A percentile compares a stretch with the other conserved stretches of the same genome.
phyloP scores from a whole-genome alignment of 179 eudicot genomes.

The Gypsophila paniculata region DNA sequence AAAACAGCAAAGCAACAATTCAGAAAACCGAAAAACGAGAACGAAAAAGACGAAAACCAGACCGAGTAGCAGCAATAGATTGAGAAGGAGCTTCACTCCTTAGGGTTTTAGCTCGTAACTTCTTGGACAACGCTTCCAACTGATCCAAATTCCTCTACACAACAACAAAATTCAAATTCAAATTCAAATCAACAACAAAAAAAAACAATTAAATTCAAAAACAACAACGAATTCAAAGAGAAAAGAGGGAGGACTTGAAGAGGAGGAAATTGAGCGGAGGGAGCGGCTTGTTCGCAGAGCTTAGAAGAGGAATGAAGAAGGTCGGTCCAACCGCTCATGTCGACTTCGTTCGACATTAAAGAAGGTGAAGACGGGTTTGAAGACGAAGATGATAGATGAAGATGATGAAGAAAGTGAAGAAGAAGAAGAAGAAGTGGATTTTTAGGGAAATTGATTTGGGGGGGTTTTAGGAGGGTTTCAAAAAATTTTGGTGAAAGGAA shows the following conservation, averaged over 20 bases:
- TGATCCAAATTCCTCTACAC: conserved; percentile 86
- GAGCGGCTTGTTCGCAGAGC: conserved; percentile 91
- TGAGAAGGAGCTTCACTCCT: conserved; percentile 93
- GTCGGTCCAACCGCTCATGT: conserved; percentile 82
- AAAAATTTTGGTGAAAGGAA: not conserved
- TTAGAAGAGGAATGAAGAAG: conserved; percentile 90
- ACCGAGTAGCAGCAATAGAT: conserved; percentile 91
- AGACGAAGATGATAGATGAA: no score
- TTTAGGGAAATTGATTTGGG: not conserved
- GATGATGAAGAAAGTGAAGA: no score
- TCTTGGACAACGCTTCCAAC: conserved; percentile 85
- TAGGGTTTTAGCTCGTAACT: conserved; percentile 81
- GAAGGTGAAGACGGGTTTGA: no score
- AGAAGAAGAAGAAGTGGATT: not conserved
- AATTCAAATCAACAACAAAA: not conserved
- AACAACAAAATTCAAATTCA: not conserved
- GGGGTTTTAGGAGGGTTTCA: not conserved
- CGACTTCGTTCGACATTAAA: conserved; percentile 68
- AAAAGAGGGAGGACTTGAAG: conserved; percentile 51
- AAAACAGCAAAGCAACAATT: not conserved
- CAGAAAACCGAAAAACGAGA: not conserved
- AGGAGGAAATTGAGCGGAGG: conserved; percentile 95
- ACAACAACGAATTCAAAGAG: not conserved
- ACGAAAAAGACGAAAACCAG: not conserved
- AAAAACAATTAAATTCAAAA: not conserved